phyloP scores from a whole-genome alignment of 768 basidiomycete species.

The Rhodotorula diobovata region DNA sequence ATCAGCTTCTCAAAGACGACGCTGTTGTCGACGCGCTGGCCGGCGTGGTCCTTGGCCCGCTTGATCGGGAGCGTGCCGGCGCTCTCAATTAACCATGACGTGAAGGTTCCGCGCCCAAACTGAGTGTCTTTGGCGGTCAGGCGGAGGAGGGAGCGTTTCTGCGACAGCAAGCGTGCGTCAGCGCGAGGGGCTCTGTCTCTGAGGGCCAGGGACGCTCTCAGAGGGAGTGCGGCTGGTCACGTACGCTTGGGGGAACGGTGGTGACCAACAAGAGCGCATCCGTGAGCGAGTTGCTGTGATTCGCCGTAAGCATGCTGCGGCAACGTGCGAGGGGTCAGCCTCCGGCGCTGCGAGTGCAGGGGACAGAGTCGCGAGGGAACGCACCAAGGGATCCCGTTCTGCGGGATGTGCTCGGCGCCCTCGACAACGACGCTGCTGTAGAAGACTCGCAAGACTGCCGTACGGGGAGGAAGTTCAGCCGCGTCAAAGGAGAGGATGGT shows the following conservation, averaged over 20 bases:
- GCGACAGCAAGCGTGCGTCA: constrained; percentile 43
- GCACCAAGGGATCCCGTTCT: constrained; percentile 70
- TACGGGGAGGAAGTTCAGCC: not conserved
- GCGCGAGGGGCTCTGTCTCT: not conserved
- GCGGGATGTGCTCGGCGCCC: constrained; percentile 65
- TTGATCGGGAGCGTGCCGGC: constrained; percentile 76
- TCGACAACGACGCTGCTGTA: constrained; percentile 85
- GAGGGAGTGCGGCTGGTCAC: not conserved
- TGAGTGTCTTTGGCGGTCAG: constrained; percentile 83
- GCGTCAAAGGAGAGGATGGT: no score
- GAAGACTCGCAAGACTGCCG: constrained; percentile 72
- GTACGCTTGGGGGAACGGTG: constrained; percentile 55
- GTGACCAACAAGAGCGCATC: constrained; percentile 75
- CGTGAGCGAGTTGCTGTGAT: constrained; percentile 79
- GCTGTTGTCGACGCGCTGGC: constrained; percentile 60
- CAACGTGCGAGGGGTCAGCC: not conserved
- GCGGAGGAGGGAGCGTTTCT: constrained; percentile 70
- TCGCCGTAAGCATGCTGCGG: constrained; percentile 71
- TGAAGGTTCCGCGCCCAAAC: constrained; percentile 76
- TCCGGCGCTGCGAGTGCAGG: not conserved
- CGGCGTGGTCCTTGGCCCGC: constrained; percentile 64
- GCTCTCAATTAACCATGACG: constrained; percentile 83
- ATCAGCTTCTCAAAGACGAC: constrained; percentile 65
- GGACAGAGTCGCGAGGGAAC: constrained; percentile 29
- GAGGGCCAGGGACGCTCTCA: not conserved